These are phyloP conservation scores for Scenedesmus sp. DNA, from an alignment of 163 green algal genomes.

Conservation along the genomic window DNA sequence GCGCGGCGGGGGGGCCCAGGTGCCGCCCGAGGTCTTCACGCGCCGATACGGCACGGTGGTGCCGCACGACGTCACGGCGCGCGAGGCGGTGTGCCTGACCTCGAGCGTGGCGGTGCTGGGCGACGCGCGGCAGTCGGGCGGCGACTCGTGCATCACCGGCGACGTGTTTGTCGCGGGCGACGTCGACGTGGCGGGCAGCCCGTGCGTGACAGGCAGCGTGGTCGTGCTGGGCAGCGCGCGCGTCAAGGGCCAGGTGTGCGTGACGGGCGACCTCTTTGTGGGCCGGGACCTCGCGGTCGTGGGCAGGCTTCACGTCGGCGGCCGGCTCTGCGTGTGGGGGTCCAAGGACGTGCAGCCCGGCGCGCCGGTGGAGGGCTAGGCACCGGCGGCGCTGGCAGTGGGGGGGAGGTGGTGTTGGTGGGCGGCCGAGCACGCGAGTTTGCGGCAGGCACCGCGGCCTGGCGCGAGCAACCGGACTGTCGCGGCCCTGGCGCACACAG, in stretches of 20 bases:
- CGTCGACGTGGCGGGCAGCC: not conserved
- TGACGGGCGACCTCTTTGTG: slow-evolving; percentile 19
- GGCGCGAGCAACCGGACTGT: too few species aligned
- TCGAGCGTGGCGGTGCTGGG: slow-evolving; percentile 19
- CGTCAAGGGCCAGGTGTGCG: not conserved
- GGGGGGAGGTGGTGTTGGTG: too few species aligned
- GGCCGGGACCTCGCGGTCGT: slow-evolving; percentile 3
- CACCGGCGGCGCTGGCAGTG: too few species aligned
- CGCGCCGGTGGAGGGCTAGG: too few species aligned
- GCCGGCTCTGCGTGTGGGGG: slow-evolving; percentile 14
- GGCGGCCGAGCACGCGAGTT: too few species aligned
- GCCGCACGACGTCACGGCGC: not conserved
- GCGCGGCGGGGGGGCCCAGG: too few species aligned
- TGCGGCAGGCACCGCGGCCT: too few species aligned
- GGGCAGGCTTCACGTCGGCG: slow-evolving; percentile 2
- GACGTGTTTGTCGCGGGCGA: slow-evolving; percentile 19
- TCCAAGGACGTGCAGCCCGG: slow-evolving; percentile 17
- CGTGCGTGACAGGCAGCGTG: slow-evolving; percentile 10
- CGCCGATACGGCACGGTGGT: not conserved
- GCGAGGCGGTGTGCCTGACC: slow-evolving; percentile 10
- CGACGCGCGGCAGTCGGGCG: not conserved
- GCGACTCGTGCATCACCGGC: slow-evolving; percentile 22
- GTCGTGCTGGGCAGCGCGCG: slow-evolving; percentile 5
- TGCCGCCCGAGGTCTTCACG: not conserved
- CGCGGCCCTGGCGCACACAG: too few species aligned